These are phyloP conservation scores for Parachlorella kessleri DNA, from an alignment of 139 green algal genomes.

Conservation along the genomic window DNA sequence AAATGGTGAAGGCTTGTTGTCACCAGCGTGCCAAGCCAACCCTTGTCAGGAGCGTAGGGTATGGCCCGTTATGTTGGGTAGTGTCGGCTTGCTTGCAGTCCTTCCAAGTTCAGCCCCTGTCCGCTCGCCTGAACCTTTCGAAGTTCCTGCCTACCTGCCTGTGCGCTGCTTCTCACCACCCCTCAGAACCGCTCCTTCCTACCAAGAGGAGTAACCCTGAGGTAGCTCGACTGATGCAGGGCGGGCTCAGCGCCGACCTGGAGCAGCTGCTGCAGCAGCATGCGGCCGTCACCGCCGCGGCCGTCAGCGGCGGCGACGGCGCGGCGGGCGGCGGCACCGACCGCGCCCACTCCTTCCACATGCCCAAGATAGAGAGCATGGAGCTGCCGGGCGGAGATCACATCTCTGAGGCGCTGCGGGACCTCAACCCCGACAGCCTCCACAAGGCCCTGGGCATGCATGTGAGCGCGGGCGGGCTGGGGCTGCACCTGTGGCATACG, in stretches of 20 bases:
- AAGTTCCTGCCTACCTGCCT: neutral
- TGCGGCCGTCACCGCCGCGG: neutral
- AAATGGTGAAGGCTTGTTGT: too few relatives aligned
- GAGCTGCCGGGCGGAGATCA: slow-evolving; percentile 27
- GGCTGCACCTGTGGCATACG: too few relatives aligned
- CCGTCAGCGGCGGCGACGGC: neutral
- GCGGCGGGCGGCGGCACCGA: neutral
- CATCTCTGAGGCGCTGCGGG: neutral
- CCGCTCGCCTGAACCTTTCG: neutral
- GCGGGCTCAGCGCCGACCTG: slow-evolving; percentile 45
- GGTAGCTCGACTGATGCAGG: too few relatives aligned
- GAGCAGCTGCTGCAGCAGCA: slow-evolving; percentile 42
- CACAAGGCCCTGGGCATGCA: slow-evolving; percentile 4
- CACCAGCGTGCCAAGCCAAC: too few relatives aligned
- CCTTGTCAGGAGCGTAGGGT: too few relatives aligned
- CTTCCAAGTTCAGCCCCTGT: neutral
- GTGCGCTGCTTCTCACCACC: too few relatives aligned
- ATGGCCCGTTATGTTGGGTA: neutral
- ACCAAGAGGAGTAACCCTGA: too few relatives aligned
- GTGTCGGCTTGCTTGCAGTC: neutral
- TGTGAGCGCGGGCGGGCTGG: too few relatives aligned
- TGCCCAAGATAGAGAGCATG: slow-evolving; percentile 56
- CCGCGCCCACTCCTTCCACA: slow-evolving; percentile 35
- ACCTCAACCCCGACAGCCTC: neutral
- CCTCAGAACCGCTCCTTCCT: too few relatives aligned